phyloP scores from a whole-genome alignment of 2,329 filamentous ascomycete species.

The Cadophora sp. region DNA sequence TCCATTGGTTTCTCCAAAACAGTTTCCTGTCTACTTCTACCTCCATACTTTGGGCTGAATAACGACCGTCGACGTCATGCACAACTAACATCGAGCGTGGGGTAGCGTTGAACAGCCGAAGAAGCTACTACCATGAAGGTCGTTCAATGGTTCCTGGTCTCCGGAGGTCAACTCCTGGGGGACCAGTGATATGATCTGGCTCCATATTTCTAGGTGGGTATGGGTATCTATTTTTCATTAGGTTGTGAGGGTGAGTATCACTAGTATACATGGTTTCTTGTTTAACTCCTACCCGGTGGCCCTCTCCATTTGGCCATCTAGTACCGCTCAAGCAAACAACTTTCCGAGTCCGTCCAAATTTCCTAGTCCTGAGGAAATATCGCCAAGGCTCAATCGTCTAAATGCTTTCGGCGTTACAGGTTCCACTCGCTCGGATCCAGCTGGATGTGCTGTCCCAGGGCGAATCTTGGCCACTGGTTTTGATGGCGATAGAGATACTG shows the following conservation, averaged over 20 bases:
- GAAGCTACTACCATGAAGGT: too few relatives aligned
- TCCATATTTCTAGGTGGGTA: too few relatives aligned
- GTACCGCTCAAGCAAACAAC: constrained; percentile 19
- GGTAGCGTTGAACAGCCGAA: neutral
- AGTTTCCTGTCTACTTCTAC: constrained; percentile 24
- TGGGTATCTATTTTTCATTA: constrained; percentile 8
- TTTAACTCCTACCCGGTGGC: constrained; percentile 3
- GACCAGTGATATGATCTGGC: neutral
- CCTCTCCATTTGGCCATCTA: neutral
- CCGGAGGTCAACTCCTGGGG: too few relatives aligned
- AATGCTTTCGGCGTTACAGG: constrained; percentile 17
- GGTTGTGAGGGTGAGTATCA: constrained; percentile 3
- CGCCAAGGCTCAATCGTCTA: constrained; percentile 37
- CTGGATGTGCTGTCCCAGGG: constrained; percentile 20
- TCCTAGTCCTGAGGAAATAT: constrained; percentile 30
- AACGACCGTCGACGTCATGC: constrained; percentile 7
- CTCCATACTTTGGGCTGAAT: too few relatives aligned
- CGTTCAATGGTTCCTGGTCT: too few relatives aligned
- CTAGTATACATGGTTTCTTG: constrained; percentile 20
- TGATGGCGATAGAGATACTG: neutral
- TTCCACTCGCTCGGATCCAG: constrained; percentile 6
- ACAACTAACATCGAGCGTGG: neutral
- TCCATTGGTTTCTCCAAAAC: constrained; percentile 24
- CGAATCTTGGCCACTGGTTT: constrained; percentile 5
- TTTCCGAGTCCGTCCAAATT: constrained; percentile 22